Conservation (phyloP, 2,329 filamentous ascomycete species). For the Neonectria magnoliae region DNA sequence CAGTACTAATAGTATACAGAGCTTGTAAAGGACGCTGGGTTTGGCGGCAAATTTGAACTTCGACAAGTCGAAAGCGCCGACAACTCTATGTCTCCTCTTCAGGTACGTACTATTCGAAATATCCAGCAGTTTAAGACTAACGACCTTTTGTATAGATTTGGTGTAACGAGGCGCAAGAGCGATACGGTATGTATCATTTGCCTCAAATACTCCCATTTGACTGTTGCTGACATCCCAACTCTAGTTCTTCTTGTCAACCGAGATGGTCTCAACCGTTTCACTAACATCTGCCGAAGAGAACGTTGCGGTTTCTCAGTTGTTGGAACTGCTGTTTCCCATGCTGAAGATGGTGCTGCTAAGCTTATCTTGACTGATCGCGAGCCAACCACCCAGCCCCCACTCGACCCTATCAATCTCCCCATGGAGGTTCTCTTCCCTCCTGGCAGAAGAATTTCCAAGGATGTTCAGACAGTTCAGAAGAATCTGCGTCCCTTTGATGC, state of each 20-base stretch:
- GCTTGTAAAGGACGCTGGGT: slow-evolving; percentile 89
- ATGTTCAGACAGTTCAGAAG: slow-evolving; percentile 41
- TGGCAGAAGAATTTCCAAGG: slow-evolving; percentile 42
- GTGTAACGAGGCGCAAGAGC: slow-evolving; percentile 97
- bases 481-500: slow-evolving; percentile 81
- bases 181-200: slow-evolving; percentile 64
- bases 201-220: too few species aligned
- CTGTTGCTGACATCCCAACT: not conserved
- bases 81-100: slow-evolving; percentile 89
- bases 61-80: slow-evolving; percentile 92
- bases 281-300: slow-evolving; percentile 77
- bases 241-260: slow-evolving; percentile 83
- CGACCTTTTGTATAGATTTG: slow-evolving; percentile 69
- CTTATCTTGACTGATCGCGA: slow-evolving; percentile 86
- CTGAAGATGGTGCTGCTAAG: slow-evolving; percentile 71
- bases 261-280: slow-evolving; percentile 81
- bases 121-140: not conserved
- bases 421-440: slow-evolving; percentile 91
- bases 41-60: slow-evolving; percentile 93
- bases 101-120: slow-evolving; percentile 50
- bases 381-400: slow-evolving; percentile 72
- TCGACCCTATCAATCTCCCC: slow-evolving; percentile 82
- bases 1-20: slow-evolving; percentile 60
- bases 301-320: slow-evolving; percentile 94
- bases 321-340: slow-evolving; percentile 74